Conservation (phyloP, 1,284 basidiomycete genomes). For the Naganishia albida region DNA sequence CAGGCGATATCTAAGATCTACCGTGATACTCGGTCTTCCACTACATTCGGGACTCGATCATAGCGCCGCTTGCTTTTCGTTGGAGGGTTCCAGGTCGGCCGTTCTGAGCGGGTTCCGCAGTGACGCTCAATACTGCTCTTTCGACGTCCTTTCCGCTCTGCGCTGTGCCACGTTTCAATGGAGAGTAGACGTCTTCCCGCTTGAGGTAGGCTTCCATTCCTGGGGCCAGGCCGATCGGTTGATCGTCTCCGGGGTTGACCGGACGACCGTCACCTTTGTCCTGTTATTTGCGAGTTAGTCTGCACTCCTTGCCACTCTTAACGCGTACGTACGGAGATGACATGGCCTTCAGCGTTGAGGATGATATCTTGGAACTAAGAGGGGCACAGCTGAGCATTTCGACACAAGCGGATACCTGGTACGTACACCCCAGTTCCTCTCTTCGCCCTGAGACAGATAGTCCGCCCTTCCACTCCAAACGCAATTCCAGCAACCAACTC, state of each 20-base stretch:
- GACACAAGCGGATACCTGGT: neutral
- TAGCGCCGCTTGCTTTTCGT: constrained; percentile 13
- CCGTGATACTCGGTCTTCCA: neutral
- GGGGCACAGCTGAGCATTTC: neutral
- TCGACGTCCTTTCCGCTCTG: constrained; percentile 13
- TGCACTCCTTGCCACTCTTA: neutral
- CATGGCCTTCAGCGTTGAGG: constrained; percentile 45
- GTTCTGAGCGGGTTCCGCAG: constrained; percentile 4
- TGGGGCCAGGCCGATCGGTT: constrained; percentile 47
- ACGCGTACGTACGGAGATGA: constrained; percentile 43
- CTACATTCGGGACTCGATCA: constrained; percentile 27
- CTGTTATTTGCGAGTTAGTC: constrained; percentile 30
- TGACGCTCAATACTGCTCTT: constrained; percentile 18
- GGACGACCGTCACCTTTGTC: constrained; percentile 45
- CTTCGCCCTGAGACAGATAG: constrained; percentile 50
- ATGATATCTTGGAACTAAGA: constrained; percentile 45
- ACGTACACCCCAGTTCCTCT: constrained; percentile 52
- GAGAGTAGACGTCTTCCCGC: constrained; percentile 32
- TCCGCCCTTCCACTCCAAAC: constrained; percentile 48
- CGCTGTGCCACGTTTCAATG: constrained; percentile 22
- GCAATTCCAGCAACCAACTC: constrained; percentile 35
- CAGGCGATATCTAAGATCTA: no score
- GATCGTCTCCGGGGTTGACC: constrained; percentile 42
- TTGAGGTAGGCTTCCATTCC: constrained; percentile 47
- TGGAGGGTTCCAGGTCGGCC: constrained; percentile 12